Base-by-base conservation (phyloP, 192 early-diverging fungal genomes). In the Gonapodya prolifera region DNA sequence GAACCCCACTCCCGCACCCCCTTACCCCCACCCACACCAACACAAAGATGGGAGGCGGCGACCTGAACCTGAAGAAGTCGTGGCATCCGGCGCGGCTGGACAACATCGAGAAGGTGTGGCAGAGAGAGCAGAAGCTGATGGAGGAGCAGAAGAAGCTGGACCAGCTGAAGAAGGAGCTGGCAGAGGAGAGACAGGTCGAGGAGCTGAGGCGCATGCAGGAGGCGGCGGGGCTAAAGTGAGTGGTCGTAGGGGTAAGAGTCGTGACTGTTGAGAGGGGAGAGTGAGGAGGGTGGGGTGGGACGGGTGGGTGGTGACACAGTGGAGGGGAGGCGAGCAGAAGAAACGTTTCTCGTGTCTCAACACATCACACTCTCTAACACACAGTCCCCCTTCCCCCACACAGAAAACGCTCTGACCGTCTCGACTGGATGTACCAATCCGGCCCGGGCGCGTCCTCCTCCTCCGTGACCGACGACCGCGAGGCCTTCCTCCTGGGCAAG, bases 351-450 rank as follows among this genome's bases (percentile, higher is more conserved):
- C 75, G 1, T 76, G 76, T 45, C 61, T 79, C 31, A 17, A 30
- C 75, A n/a, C 13, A 35, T 16, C 28, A 30, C 29, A 28, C 28
- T 33, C 34, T 23, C 33, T 16, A 17, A n/a, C 77, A 2, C 34
- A 69, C 34, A 45, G 13, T 77, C 33, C 2, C 28, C 32, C 32
- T 35, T 30, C 31, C 18, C 16, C 13, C 71, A 13, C 36, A 70
- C 45, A 90, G 87, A 69, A 91, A 89, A 78, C 80, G 84, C 31
- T 84, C 82, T n/a, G 92, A 96, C 61, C 87, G 91, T 34, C 80
- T 99, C 0, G 96, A 98, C 77, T 99, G 97, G 97, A 98, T 99
- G 94, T 99, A 99, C 78, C 87, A 87, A 61, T 88, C 88, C 28
- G 93, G 89, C 1, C 92, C 93, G 1, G 84, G 85, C 61, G 84